Evolutionary conservation across 345 rosid genomes (phyloP), one percentile per base, ranked within the genome.

Genomic region (Alliaria petiolata): DNA sequence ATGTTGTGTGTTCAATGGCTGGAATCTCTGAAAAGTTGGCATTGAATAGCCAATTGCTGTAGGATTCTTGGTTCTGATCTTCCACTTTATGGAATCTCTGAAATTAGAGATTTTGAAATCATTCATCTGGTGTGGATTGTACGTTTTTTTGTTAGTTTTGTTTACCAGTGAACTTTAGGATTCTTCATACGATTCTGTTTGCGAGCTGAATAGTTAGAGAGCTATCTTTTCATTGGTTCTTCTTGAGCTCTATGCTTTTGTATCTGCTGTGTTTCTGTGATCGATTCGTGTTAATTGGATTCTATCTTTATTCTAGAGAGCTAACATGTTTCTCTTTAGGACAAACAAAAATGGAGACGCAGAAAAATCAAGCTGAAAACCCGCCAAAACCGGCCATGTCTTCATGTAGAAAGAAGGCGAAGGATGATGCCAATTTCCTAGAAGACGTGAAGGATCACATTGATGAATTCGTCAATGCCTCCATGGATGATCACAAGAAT

Each of bases 401-500:
- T 61, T 86, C 98, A 30, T 91, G 95, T 64, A 80, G 96, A 12
- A 86, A 77, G 86, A 91, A 78, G 80, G 80, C 66, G 64, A 91
- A 51, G 33, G 97, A 91, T 3, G 84, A 89, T 34, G 89, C 90
- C 9, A 82, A 77, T 51, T 93, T 93, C 74, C 35, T 87, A 38
- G 92, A 89, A 77, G 98, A 91, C 72, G 59, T 91, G 13, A 93
- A 86, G 79, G 95, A 86, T 71, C 97, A 93, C 82, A 84, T 93
- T 10, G 96, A 89, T 67, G 98, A 91, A 43, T 91, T 91, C 80
- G 71, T 93, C 26, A 52, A 83, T 74, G 92, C 97, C 13, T 91
- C 95, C 8, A 82, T 89, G 90, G 95, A 93, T 26, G 98, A 93
- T 65, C 97, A 89, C 79, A 89, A 89, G 83, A 74, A 73, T 16